Evolutionary conservation across 208 protist genomes (phyloP).

Genomic region (Crithidia brevicula): DNA sequence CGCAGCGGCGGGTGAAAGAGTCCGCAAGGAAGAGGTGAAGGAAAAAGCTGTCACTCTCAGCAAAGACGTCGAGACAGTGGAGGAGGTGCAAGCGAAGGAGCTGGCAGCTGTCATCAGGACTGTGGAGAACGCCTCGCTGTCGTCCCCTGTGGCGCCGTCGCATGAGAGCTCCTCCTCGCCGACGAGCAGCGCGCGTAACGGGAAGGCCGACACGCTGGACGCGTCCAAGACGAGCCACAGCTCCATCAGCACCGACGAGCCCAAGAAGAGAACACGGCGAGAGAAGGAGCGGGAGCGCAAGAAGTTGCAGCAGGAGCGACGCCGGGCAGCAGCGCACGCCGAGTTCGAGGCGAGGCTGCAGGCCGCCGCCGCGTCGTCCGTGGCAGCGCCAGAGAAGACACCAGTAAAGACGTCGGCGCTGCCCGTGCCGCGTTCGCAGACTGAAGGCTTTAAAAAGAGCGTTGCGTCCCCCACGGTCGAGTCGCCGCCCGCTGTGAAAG

Average conservation of each 20-base stretch:
- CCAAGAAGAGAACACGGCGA: neutral
- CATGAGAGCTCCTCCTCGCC: neutral
- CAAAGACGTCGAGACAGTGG: neutral
- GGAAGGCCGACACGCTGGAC: neutral
- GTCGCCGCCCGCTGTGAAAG: too few species aligned
- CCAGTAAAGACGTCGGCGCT: neutral
- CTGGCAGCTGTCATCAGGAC: neutral
- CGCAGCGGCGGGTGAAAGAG: too few species aligned
- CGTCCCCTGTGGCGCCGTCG: constrained; percentile 8
- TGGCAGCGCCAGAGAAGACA: neutral
- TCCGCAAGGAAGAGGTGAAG: too few species aligned
- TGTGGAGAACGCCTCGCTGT: neutral
- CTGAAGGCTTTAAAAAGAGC: constrained; percentile 13
- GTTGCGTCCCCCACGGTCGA: neutral
- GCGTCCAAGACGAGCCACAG: constrained; percentile 5
- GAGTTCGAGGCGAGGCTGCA: constrained; percentile 7
- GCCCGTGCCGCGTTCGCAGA: constrained; percentile 20
- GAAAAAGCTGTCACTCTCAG: too few species aligned
- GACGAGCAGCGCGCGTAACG: neutral
- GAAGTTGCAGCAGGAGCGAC: constrained; percentile 12
- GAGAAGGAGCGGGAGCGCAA: constrained; percentile 13
- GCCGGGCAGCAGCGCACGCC: neutral
- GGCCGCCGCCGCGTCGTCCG: neutral
- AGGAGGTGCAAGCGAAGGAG: neutral
- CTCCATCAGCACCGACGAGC: constrained; percentile 4